Conservation (phyloP, 2,329 filamentous ascomycete genomes). For the Chlorencoelia australis region DNA sequence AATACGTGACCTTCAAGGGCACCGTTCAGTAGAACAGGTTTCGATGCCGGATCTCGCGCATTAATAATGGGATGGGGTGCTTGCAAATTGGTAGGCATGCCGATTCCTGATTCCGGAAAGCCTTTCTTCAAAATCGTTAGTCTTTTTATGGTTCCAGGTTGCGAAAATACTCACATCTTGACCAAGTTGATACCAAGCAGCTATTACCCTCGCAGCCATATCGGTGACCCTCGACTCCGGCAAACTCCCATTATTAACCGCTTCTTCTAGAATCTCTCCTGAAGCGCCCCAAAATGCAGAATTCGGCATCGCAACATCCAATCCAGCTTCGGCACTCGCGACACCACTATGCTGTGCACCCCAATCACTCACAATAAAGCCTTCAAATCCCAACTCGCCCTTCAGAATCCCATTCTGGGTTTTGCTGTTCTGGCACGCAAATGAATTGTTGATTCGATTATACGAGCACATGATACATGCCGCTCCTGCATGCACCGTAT, state of each 20-base stretch:
- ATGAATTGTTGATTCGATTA: conserved; percentile 58
- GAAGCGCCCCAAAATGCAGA: conserved; percentile 12
- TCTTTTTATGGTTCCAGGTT: neutral
- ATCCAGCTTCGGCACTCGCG: conserved; percentile 63
- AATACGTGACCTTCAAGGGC: conserved; percentile 54
- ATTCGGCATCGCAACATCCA: conserved; percentile 48
- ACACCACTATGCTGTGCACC: conserved; percentile 73
- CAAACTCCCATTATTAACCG: conserved; percentile 49
- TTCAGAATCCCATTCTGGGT: conserved; percentile 73
- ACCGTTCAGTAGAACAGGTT: conserved; percentile 34
- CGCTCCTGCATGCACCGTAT: conserved; percentile 67
- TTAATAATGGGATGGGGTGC: conserved; percentile 43
- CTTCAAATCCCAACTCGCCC: conserved; percentile 77
- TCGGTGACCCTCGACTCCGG: conserved; percentile 36
- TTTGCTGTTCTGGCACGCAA: conserved; percentile 66
- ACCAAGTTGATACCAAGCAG: conserved; percentile 47
- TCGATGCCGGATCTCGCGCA: conserved; percentile 40
- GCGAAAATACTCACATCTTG: conserved; percentile 36
- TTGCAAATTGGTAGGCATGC: conserved; percentile 40
- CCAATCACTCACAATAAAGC: conserved; percentile 80
- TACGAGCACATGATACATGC: conserved; percentile 77
- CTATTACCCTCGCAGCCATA: conserved; percentile 54
- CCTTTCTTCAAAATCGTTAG: conserved; percentile 8
- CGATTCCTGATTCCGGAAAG: conserved; percentile 30
- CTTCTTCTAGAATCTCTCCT: conserved; percentile 33